A percentile compares a stretch with the other conserved stretches of the same genome.
These are phyloP conservation scores for Setaria italica DNA, from an alignment of 202 grass and related monocot species.

Conservation along the genomic window DNA sequence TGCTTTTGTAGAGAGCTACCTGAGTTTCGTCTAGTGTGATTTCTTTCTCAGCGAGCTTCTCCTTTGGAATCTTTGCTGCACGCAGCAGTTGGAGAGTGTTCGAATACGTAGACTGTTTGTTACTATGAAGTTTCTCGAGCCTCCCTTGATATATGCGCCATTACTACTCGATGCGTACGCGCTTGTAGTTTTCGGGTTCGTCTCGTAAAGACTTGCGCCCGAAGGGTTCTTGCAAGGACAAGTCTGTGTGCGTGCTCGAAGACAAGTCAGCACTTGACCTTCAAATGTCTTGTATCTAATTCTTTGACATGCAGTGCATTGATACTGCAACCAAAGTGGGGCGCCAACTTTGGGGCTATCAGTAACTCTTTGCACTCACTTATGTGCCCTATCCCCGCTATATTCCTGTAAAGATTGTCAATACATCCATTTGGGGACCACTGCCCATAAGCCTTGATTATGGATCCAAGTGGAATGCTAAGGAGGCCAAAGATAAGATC, in stretches of 20 bases:
- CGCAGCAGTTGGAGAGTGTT: slow-evolving; percentile 4
- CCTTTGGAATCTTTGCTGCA: slow-evolving; percentile 12
- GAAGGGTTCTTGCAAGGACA: too few species aligned
- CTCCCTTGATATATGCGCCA: background rate
- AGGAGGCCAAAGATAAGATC: slow-evolving; percentile 41
- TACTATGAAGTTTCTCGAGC: background rate
- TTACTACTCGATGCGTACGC: too few species aligned
- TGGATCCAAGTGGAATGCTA: slow-evolving; percentile 6
- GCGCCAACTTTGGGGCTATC: slow-evolving; percentile 18
- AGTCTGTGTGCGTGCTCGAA: too few species aligned
- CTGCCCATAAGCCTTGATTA: background rate
- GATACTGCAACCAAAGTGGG: slow-evolving; percentile 19
- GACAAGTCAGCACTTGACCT: background rate
- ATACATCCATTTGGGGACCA: background rate
- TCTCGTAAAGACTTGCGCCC: background rate
- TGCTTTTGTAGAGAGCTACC: background rate
- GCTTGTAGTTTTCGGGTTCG: background rate
- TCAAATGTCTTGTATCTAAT: fast-evolving
- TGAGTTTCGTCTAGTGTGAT: background rate
- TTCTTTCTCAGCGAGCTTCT: slow-evolving; percentile 31
- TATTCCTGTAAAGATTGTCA: slow-evolving; percentile 33
- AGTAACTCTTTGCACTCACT: background rate
- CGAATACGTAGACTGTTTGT: background rate
- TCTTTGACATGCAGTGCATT: background rate
- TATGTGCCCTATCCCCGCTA: background rate